Conservation (phyloP, 2,329 filamentous ascomycete species). For the Ascochyta rabiei region DNA sequence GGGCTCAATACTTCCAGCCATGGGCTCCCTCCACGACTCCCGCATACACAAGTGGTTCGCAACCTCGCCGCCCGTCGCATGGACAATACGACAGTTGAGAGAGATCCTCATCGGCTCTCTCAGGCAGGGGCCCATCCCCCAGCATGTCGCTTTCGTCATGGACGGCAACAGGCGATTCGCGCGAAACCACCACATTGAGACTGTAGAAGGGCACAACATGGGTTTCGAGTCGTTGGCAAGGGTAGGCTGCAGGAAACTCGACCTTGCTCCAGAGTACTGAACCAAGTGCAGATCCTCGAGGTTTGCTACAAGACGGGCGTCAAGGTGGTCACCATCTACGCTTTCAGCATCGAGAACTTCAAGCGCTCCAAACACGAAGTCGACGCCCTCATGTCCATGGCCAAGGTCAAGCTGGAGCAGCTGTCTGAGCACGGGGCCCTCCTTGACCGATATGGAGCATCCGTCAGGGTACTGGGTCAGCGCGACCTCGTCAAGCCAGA, state of each 20-base stretch:
- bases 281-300: slow-evolving; percentile 72
- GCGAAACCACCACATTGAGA: slow-evolving; percentile 88
- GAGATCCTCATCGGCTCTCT: slow-evolving; percentile 88
- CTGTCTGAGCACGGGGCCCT: slow-evolving; percentile 91
- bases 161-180: slow-evolving; percentile 96
- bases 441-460: slow-evolving; percentile 88
- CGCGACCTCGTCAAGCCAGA: slow-evolving; percentile 83
- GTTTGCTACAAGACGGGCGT: slow-evolving; percentile 98
- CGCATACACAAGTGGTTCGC: slow-evolving; percentile 76
- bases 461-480: slow-evolving; percentile 84
- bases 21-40: slow-evolving; percentile 63
- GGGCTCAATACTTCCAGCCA: slow-evolving; percentile 20
- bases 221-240: slow-evolving; percentile 94
- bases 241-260: slow-evolving; percentile 56
- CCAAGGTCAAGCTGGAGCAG: slow-evolving; percentile 91
- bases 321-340: slow-evolving; percentile 95
- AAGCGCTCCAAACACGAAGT: slow-evolving; percentile 97
- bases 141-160: slow-evolving; percentile 99
- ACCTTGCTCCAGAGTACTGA: neutral
- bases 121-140: slow-evolving; percentile 87
- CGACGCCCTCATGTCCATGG: slow-evolving; percentile 95
- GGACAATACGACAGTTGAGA: slow-evolving; percentile 77
- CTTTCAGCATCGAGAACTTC: slow-evolving; percentile 99
- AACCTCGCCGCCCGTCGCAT: slow-evolving; percentile 90
- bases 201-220: slow-evolving; percentile 91